Conservation (phyloP, 2,329 filamentous ascomycete species). For the Fusarium devonianum region DNA sequence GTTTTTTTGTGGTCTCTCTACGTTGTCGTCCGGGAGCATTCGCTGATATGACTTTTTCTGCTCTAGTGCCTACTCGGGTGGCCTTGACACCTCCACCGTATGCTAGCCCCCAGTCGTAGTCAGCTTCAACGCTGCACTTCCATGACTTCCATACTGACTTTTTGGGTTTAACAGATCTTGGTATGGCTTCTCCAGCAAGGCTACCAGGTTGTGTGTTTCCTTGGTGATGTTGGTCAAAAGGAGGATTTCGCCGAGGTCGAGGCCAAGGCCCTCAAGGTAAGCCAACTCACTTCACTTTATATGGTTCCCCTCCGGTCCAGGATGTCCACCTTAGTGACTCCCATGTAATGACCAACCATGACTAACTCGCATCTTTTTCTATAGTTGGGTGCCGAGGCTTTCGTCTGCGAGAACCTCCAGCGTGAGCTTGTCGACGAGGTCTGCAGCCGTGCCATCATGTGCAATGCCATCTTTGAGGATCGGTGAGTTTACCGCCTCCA, state of each 20-base stretch:
- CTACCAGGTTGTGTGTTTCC: slow-evolving; percentile 44
- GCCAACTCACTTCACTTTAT: no score
- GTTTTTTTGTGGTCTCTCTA: no score
- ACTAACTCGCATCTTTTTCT: no score
- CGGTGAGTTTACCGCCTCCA: slow-evolving; percentile 1
- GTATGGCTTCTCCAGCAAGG: slow-evolving; percentile 49
- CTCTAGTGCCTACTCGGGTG: slow-evolving; percentile 35
- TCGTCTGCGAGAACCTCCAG: slow-evolving; percentile 68
- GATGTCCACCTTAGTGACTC: no score
- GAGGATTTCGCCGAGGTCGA: slow-evolving; percentile 75
- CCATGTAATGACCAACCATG: no score
- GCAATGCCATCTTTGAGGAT: slow-evolving; percentile 67
- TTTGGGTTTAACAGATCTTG: slow-evolving; percentile 28
- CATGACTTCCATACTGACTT: slow-evolving; percentile 2
- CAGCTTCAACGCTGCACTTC: background rate
- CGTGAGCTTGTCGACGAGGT: slow-evolving; percentile 78
- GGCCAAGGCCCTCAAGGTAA: slow-evolving; percentile 67
- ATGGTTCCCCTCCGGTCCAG: no score
- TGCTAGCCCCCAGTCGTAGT: no score
- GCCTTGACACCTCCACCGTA: slow-evolving; percentile 54
- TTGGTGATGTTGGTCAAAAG: slow-evolving; percentile 72
- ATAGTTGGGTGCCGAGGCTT: slow-evolving; percentile 47
- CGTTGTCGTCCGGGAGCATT: no score
- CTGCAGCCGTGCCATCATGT: slow-evolving; percentile 78
- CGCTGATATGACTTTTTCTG: slow-evolving; percentile 6